These are phyloP conservation scores for Stropharia rugosoannulata DNA, from an alignment of 768 basidiomycete species.

Conservation along the genomic window DNA sequence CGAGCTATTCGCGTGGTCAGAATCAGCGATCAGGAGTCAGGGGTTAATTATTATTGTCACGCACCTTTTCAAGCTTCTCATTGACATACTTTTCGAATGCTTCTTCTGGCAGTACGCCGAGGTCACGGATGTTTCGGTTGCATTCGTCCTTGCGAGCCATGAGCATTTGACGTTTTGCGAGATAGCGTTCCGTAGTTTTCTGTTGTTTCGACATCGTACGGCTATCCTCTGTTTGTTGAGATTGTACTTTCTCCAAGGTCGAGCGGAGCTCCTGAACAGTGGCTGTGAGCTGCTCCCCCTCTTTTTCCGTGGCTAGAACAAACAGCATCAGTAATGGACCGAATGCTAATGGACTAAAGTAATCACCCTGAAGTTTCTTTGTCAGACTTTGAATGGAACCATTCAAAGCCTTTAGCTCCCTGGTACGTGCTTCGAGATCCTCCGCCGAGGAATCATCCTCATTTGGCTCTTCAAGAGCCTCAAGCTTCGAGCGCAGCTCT, in stretches of 20 bases:
- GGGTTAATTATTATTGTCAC: conserved; percentile 19
- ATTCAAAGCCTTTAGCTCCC: conserved; percentile 70
- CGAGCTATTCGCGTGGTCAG: conserved; percentile 51
- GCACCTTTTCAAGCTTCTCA: conserved; percentile 83
- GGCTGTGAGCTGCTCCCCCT: conserved; percentile 57
- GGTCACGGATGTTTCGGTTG: conserved; percentile 91
- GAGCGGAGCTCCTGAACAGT: conserved; percentile 67
- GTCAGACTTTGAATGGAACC: conserved; percentile 63
- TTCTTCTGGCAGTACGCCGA: conserved; percentile 96
- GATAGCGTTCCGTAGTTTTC: conserved; percentile 93
- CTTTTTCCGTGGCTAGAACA: conserved; percentile 64
- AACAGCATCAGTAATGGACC: not conserved
- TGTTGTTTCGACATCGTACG: conserved; percentile 88
- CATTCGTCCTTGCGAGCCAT: conserved; percentile 87
- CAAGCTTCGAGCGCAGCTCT: conserved; percentile 75
- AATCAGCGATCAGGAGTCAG: not conserved
- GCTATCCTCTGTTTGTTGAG: conserved; percentile 83
- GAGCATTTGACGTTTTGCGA: conserved; percentile 89
- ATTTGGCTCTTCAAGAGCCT: conserved; percentile 65
- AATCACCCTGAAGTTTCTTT: conserved; percentile 59
- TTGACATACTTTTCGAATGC: conserved; percentile 94
- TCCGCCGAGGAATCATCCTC: conserved; percentile 59
- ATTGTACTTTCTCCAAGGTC: conserved; percentile 72
- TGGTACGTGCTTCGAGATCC: conserved; percentile 63
- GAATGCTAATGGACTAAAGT: not conserved